phyloP scores from a whole-genome alignment of 495 filamentous ascomycete genomes.

The Penicillium longicatenatum region DNA sequence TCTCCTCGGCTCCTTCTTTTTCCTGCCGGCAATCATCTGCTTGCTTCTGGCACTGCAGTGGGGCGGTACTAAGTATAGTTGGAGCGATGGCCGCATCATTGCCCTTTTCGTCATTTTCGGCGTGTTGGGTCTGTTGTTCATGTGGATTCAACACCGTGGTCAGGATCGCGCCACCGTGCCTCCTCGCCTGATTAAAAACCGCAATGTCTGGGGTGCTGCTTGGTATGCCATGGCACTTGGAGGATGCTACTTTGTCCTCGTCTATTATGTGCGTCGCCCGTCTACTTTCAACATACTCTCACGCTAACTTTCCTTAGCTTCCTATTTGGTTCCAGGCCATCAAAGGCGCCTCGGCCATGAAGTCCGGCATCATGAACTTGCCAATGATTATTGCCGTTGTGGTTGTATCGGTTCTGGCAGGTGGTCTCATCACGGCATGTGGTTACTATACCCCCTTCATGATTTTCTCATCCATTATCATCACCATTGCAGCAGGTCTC shows the following conservation, averaged over 20 bases:
- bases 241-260: constrained; percentile 65
- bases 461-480: constrained; percentile 58
- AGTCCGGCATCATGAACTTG: constrained; percentile 76
- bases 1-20: constrained; percentile 62
- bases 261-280: constrained; percentile 50
- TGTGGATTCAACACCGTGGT: constrained; percentile 63
- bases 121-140: constrained; percentile 64
- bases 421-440: constrained; percentile 58
- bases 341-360: constrained; percentile 64
- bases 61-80: constrained; percentile 73
- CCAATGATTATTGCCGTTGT: constrained; percentile 70
- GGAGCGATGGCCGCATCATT: constrained; percentile 67
- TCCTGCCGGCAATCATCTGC: constrained; percentile 72
- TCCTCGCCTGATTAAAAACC: constrained; percentile 68
- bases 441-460: constrained; percentile 83
- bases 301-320: constrained; percentile 50
- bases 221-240: constrained; percentile 60
- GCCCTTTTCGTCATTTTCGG: constrained; percentile 70
- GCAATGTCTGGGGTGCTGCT: constrained; percentile 60
- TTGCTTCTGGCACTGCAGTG: constrained; percentile 82
- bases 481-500: constrained; percentile 69
- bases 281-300: neutral
- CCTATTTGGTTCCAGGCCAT: constrained; percentile 92
- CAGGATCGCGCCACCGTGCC: constrained; percentile 79
- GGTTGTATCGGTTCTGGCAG: constrained; percentile 60